A percentile compares a stretch with the other conserved stretches of the same genome.
These are phyloP conservation scores for Nothophoma quercina DNA, from an alignment of 2,329 filamentous ascomycete genomes.

Conservation along the genomic window DNA sequence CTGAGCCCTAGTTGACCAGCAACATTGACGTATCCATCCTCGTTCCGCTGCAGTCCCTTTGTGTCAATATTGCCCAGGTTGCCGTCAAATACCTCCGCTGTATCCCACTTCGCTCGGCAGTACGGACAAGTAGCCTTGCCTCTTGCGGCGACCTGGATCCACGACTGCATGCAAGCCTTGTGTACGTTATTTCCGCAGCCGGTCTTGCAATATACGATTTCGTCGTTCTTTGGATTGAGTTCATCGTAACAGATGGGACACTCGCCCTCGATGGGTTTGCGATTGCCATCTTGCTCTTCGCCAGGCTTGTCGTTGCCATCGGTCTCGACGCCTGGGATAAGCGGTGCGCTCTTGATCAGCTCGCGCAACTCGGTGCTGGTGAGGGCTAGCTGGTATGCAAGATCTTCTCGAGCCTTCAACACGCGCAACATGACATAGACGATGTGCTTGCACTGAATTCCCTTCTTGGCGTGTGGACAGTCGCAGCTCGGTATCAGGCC, in stretches of 20 bases:
- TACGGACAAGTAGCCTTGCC: constrained; percentile 65
- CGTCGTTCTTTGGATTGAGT: constrained; percentile 45
- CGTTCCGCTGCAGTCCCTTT: constrained; percentile 51
- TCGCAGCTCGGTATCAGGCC: constrained; percentile 60
- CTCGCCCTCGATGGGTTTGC: constrained; percentile 67
- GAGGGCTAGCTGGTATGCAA: constrained; percentile 68
- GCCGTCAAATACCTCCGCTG: constrained; percentile 51
- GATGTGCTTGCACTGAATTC: constrained; percentile 71
- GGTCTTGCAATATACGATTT: constrained; percentile 62
- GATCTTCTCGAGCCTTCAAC: constrained; percentile 62
- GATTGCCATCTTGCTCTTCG: constrained; percentile 54
- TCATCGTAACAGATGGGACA: constrained; percentile 65
- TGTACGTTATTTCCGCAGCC: constrained; percentile 71
- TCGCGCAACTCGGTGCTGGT: constrained; percentile 64
- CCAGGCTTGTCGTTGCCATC: constrained; percentile 42
- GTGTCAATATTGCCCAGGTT: constrained; percentile 54
- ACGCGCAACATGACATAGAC: constrained; percentile 67
- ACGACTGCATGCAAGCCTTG: constrained; percentile 63
- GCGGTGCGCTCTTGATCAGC: constrained; percentile 62
- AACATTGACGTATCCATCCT: constrained; percentile 69
- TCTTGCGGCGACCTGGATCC: constrained; percentile 47
- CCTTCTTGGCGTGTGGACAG: constrained; percentile 63
- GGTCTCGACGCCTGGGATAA: constrained; percentile 54
- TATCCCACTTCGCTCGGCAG: constrained; percentile 64
- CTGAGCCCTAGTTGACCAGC: constrained; percentile 67